These are phyloP conservation scores for Przewalskia tangutica DNA, from an alignment of 257 asterid genomes.

Conservation along the genomic window DNA sequence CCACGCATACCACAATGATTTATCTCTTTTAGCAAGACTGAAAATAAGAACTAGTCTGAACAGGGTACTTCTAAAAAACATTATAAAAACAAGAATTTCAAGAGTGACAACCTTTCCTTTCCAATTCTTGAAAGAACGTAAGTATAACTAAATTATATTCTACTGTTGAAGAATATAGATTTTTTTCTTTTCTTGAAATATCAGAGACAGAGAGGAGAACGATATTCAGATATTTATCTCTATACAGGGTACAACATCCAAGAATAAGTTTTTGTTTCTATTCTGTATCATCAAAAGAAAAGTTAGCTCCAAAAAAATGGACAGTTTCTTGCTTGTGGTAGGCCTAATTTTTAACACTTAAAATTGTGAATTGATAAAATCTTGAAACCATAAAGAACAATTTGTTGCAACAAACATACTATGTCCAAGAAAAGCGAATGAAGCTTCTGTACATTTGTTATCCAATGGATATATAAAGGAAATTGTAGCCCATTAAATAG, in stretches of 20 bases:
- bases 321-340: not conserved
- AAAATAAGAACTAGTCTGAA: not conserved
- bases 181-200: not conserved
- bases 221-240: not conserved
- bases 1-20: not conserved
- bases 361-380: not conserved
- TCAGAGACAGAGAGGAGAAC: not conserved
- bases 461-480: not conserved
- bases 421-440: not conserved
- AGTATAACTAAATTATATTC: not conserved
- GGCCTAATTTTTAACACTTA: not conserved
- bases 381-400: not conserved
- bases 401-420: not conserved
- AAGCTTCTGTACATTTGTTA: not conserved
- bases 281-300: not conserved
- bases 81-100: too few species aligned
- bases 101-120: not conserved
- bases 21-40: not conserved
- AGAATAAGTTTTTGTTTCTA: not conserved
- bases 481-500: not conserved
- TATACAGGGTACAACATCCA: not conserved
- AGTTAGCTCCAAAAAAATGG: not conserved
- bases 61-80: too few species aligned
- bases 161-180: not conserved
- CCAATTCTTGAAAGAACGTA: not conserved